Percentiles rank a stretch among this genome's conserved stretches.
Evolutionary conservation across 352 stramenopile genomes (phyloP).

Genomic region (Globisporangium acanthophoron): DNA sequence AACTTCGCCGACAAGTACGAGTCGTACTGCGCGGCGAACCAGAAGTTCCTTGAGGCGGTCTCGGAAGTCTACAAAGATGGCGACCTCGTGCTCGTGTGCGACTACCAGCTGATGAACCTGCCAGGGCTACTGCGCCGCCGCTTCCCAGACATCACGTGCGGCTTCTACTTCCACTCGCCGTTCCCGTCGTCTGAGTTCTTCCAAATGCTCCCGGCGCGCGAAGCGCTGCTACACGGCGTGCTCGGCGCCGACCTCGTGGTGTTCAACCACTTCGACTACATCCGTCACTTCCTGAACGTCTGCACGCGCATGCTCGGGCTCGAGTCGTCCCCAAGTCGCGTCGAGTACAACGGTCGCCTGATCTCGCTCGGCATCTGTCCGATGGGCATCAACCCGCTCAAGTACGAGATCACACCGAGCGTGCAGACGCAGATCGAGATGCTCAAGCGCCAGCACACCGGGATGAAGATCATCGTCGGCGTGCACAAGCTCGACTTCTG

Average conservation of each 20-base stretch:
- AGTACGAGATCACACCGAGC: constrained; percentile 66
- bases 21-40: constrained; percentile 84
- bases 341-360: constrained; percentile 85
- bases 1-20: constrained; percentile 88
- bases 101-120: constrained; percentile 88
- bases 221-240: constrained; percentile 75
- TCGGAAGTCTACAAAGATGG: constrained; percentile 82
- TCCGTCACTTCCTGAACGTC: constrained; percentile 81
- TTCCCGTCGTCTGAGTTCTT: constrained; percentile 91
- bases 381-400: constrained; percentile 85
- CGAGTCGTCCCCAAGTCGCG: constrained; percentile 77
- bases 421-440: constrained; percentile 47
- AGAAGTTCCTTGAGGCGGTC: constrained; percentile 78
- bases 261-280: constrained; percentile 90
- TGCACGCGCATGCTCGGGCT: constrained; percentile 85
- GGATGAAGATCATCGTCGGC: constrained; percentile 72
- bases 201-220: constrained; percentile 79
- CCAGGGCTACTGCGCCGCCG: constrained; percentile 68
- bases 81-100: constrained; percentile 84
- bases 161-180: constrained; percentile 88
- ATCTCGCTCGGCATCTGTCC: constrained; percentile 85
- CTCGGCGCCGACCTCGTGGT: constrained; percentile 82
- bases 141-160: constrained; percentile 74
- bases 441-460: constrained; percentile 50
- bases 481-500: constrained; percentile 80